Evolutionary conservation across 805 yeast species (phyloP), one percentile per base, ranked within the genome.

Genomic region (Lipomyces anomalus): DNA sequence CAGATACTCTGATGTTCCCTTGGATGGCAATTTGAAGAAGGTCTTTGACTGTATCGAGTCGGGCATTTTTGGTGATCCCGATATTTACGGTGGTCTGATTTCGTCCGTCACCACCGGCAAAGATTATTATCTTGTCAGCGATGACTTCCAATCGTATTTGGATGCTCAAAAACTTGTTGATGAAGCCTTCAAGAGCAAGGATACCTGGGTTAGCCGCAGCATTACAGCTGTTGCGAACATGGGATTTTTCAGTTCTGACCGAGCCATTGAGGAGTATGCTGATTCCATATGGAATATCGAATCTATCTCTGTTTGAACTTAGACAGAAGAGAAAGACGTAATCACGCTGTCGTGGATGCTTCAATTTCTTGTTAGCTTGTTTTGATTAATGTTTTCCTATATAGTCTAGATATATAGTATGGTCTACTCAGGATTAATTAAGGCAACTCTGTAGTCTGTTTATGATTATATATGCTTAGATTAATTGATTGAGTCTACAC

Each of bases 251-350:
- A 76, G 85, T 52, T 79, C 89, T 51, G 97, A 88, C 65, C 75
- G 97, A 66, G 86, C 95, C 64, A 84, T 88, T 61, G 83, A 81
- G 59, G 96, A 88, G 64, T 88, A 88, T 57, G 95, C 96, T 28
- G 95, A 85, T 55, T 76, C 80, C 51, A 87, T 88, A 59, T 88
- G 97, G 97, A 83, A 88, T 61, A 77, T 87, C 52, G 95, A 88
- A 68, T 94, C 95, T 16, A 39, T 62, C 23, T 44, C 52, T 13
- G 51, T 59, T 23, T 28, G 16, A 16, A 28, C 16, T 13, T 13
- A 16, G 16, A 28, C 32, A 13, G 32, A 16, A 28, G 32, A 28
- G 13, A 28, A 28, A n/a, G n/a, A n/a, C n/a, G n/a, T n/a, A n/a
- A n/a, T n/a, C n/a, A n/a, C n/a, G n/a, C n/a, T n/a, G n/a, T n/a